A percentile compares a stretch with the other conserved stretches of the same genome.
Evolutionary conservation across 371 early-diverging fungal species (phyloP).

Genomic region (Zopfochytrium polystomum): DNA sequence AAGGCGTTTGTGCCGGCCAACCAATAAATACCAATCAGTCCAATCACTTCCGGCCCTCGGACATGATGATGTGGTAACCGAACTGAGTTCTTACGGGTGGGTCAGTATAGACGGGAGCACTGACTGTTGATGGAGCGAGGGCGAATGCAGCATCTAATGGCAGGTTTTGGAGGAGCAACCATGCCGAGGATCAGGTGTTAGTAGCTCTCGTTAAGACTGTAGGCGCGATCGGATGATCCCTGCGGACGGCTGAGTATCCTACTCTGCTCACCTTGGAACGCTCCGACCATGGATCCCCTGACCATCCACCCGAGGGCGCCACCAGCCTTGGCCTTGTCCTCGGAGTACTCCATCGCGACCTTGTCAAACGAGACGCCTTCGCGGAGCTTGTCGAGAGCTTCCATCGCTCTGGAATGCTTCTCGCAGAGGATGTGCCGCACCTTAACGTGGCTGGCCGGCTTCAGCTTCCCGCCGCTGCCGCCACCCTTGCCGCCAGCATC

Average conservation of each 20-base stretch:
- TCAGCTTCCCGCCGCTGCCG: conserved; percentile 67
- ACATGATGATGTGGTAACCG: conserved; percentile 89
- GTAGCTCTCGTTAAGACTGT: too few species aligned
- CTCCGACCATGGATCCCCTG: conserved; percentile 82
- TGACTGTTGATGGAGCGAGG: conserved; percentile 56
- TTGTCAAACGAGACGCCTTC: conserved; percentile 40
- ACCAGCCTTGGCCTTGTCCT: conserved; percentile 83
- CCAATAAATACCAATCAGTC: too few species aligned
- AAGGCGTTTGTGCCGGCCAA: too few species aligned
- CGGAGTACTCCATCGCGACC: conserved; percentile 80
- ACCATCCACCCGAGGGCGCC: conserved; percentile 82
- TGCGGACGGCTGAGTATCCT: too few species aligned
- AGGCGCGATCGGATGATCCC: too few species aligned
- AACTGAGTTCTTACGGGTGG: conserved; percentile 65
- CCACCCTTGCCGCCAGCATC: too few species aligned
- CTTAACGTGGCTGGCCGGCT: conserved; percentile 71
- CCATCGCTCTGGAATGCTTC: conserved; percentile 36
- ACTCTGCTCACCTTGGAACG: conserved; percentile 62
- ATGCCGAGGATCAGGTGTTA: too few species aligned
- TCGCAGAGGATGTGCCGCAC: conserved; percentile 40
- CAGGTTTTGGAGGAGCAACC: too few species aligned
- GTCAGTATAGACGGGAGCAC: conserved; percentile 70
- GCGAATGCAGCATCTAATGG: conserved; percentile 87
- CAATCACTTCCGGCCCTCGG: conserved; percentile 61
- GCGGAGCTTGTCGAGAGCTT: conserved; percentile 40